Base-by-base conservation (phyloP, 2,329 filamentous ascomycete genomes). In the Pseudopyrenochaeta lycopersici region DNA sequence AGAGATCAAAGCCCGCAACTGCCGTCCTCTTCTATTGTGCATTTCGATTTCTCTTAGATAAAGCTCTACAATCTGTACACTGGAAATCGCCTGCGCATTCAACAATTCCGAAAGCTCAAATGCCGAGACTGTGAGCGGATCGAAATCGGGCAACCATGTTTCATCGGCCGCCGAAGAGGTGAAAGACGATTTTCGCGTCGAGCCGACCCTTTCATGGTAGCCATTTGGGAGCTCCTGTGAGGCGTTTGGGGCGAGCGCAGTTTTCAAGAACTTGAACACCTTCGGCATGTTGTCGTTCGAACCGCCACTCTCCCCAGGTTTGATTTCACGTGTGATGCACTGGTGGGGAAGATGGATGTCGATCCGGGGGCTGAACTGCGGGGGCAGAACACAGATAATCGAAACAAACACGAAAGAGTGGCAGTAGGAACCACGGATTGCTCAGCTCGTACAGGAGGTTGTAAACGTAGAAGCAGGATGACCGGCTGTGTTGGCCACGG, bases 1-100 rank as follows among this genome's bases (percentile, higher is more conserved):
- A 1, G 71, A 74, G 20, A 78, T 76, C 46, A 78, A 46, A 5
- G 77, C 77, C 33, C 69, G 58, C 32, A 75, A 46, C 44, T 75
- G 71, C 11, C 72, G 57, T 7, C 72, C 72, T 56, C 68, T 62
- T 42, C 72, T 62, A 53, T 75, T 75, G 45, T 75, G 72, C 46
- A 68, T 50, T 32, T 73, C 71, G 46, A 74, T 75, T 35, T 74
- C 67, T 12, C 66, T 62, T 18, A 75, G 52, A 56, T 74, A 74
- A 14, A 68, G 46, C 35, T 73, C 66, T 27, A 75, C 69, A 46
- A 75, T 73, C 47, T 74, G 71, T 5, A 75, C 72, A 23, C 71
- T 73, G 4, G 68, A 67, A 10, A 75, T 62, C 4, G 59, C 64
- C 10, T 64, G 57, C 9, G 68, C 61, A 44, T 68, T 67, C 32